These are phyloP conservation scores for Kodamaea plutei DNA, from an alignment of 1,139 yeast species.

Conservation along the genomic window DNA sequence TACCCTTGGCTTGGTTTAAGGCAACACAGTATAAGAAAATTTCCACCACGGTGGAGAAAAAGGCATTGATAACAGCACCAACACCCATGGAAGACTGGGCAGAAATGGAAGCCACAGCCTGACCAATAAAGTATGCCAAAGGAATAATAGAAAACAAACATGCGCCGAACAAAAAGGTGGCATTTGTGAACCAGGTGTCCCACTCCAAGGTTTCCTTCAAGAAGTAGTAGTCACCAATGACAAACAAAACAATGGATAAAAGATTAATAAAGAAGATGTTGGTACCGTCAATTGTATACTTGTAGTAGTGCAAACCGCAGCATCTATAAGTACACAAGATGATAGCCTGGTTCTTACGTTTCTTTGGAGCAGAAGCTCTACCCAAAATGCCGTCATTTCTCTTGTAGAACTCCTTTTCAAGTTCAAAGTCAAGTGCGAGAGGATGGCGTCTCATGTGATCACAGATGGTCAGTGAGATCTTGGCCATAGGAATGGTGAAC, in stretches of 20 bases:
- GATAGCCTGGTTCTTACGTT: slow-evolving; percentile 34
- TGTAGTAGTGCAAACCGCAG: slow-evolving; percentile 87
- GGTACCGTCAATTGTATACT: slow-evolving; percentile 94
- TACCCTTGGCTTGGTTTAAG: slow-evolving; percentile 76
- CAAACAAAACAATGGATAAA: slow-evolving; percentile 73
- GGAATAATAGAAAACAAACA: slow-evolving; percentile 87
- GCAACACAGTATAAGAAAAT: slow-evolving; percentile 92
- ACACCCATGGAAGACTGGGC: slow-evolving; percentile 99
- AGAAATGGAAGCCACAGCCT: slow-evolving; percentile 96
- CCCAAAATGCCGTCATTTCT: slow-evolving; percentile 15
- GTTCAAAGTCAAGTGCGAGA: slow-evolving; percentile 68
- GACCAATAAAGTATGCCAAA: slow-evolving; percentile 94
- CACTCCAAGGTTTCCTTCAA: slow-evolving; percentile 50
- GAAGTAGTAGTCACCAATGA: slow-evolving; percentile 72
- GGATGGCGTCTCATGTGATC: slow-evolving; percentile 89
- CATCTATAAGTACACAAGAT: slow-evolving; percentile 87
- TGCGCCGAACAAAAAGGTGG: slow-evolving; percentile 62
- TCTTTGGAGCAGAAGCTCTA: slow-evolving; percentile 20
- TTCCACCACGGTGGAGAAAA: slow-evolving; percentile 93
- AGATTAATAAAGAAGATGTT: slow-evolving; percentile 88
- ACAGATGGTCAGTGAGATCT: slow-evolving; percentile 53
- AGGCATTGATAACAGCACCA: slow-evolving; percentile 97
- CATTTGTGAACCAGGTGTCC: slow-evolving; percentile 52
- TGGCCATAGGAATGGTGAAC: slow-evolving; percentile 92
- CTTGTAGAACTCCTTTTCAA: slow-evolving; percentile 50